Evolutionary conservation across 108 stramenopile genomes (phyloP).

Genomic region (Conticribra guillardii): DNA sequence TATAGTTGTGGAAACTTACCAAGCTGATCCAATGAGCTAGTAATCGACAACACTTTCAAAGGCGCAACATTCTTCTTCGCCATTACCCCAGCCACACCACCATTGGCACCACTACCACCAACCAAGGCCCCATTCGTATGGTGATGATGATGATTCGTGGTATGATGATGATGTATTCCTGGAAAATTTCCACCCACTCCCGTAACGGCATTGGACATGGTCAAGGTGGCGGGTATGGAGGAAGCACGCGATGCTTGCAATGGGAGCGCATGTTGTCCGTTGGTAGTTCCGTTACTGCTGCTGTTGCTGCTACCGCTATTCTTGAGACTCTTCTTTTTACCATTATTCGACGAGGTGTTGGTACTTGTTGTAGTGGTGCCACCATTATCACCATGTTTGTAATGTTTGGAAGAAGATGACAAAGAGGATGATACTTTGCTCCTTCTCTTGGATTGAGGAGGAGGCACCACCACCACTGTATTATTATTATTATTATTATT

Average conservation of each 20-base stretch:
- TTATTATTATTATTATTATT: not conserved
- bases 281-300: no score
- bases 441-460: not conserved
- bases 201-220: not conserved
- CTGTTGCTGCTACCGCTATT: no score
- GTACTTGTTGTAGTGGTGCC: no score
- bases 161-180: not conserved
- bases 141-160: no score
- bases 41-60: not conserved
- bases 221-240: not conserved
- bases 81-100: conserved; percentile 9
- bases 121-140: not conserved
- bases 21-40: not conserved
- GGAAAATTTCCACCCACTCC: not conserved
- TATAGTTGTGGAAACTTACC: not conserved
- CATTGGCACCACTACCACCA: conserved; percentile 6
- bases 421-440: no score
- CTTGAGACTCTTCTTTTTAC: no score
- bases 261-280: no score
- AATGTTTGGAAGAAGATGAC: no score
- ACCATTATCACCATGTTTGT: no score
- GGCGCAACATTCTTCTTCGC: not conserved
- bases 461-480: not conserved
- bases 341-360: no score
- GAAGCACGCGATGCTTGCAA: not conserved